Conservation (phyloP, 2,329 filamentous ascomycete genomes). For the Diplocarpon rosae region DNA sequence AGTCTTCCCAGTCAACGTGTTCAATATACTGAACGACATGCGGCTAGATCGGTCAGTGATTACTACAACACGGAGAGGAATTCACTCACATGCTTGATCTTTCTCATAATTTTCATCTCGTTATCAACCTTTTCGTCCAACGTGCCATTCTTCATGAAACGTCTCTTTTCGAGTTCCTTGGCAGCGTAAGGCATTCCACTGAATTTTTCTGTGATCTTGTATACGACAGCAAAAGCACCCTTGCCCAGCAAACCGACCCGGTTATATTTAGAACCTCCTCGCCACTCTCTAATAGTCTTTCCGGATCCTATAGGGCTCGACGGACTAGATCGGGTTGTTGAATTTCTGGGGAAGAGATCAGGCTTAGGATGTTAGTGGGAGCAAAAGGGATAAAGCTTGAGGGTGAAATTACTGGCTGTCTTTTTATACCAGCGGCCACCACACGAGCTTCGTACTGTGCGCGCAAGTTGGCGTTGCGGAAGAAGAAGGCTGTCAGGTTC, state of each 20-base stretch:
- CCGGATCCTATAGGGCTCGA: constrained; percentile 8
- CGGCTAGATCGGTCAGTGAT: constrained; percentile 36
- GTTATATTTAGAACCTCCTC: constrained; percentile 76
- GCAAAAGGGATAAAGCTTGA: background rate
- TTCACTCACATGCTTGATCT: constrained; percentile 62
- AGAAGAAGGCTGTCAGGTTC: constrained; percentile 61
- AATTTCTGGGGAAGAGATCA: constrained; percentile 25
- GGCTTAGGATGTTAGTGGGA: constrained; percentile 15
- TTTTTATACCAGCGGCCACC: constrained; percentile 7
- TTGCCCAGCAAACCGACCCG: constrained; percentile 74
- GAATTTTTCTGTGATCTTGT: constrained; percentile 77
- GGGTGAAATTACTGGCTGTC: constrained; percentile 17
- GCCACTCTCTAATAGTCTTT: constrained; percentile 55
- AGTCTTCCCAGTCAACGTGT: constrained; percentile 68
- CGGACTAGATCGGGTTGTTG: constrained; percentile 13
- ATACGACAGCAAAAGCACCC: constrained; percentile 89
- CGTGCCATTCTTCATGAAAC: constrained; percentile 85
- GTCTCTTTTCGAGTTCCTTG: constrained; percentile 88
- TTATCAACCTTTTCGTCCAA: constrained; percentile 89
- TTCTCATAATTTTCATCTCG: constrained; percentile 93
- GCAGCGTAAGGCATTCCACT: constrained; percentile 78
- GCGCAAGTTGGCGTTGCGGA: constrained; percentile 11
- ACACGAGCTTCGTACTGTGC: constrained; percentile 9
- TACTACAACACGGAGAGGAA: background rate
- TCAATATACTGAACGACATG: constrained; percentile 91